Percentiles rank a stretch among this genome's conserved stretches.
These are phyloP conservation scores for Colletotrichum orchidophilum DNA, from an alignment of 2,329 filamentous ascomycete species.

Conservation along the genomic window DNA sequence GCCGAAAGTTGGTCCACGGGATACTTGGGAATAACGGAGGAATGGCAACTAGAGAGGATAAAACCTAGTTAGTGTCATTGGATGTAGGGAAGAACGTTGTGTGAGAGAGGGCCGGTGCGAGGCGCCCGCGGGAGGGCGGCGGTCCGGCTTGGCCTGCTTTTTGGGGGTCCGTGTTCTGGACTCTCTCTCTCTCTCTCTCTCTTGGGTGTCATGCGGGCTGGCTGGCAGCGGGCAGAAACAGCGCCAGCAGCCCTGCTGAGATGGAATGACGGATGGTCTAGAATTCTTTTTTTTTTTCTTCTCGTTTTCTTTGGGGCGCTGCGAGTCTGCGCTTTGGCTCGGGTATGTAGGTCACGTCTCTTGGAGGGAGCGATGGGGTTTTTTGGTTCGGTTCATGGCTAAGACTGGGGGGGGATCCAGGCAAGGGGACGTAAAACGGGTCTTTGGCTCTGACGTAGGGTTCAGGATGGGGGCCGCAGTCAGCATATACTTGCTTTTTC, in stretches of 20 bases:
- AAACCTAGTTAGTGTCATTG: background rate
- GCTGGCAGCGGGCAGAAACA: background rate
- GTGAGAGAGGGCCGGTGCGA: background rate
- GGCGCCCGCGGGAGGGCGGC: slow-evolving; percentile 16
- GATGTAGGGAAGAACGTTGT: background rate
- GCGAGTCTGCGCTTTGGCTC: background rate
- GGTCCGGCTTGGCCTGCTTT: slow-evolving; percentile 20
- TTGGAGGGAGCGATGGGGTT: background rate
- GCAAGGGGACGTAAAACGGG: background rate
- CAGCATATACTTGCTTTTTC: background rate
- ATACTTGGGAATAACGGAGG: background rate
- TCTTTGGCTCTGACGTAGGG: background rate
- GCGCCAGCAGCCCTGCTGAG: background rate
- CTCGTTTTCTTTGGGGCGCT: too few species aligned
- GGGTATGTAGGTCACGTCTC: background rate
- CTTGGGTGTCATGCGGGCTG: background rate
- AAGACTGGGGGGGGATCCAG: background rate
- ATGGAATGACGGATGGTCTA: background rate
- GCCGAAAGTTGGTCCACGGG: background rate
- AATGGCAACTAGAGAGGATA: background rate
- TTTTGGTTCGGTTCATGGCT: background rate
- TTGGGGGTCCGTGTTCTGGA: background rate
- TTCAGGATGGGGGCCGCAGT: background rate
- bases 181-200: background rate
- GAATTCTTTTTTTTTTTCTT: background rate